Conservation (phyloP, 768 basidiomycete species). For the Macrolepiota albuminosa region DNA sequence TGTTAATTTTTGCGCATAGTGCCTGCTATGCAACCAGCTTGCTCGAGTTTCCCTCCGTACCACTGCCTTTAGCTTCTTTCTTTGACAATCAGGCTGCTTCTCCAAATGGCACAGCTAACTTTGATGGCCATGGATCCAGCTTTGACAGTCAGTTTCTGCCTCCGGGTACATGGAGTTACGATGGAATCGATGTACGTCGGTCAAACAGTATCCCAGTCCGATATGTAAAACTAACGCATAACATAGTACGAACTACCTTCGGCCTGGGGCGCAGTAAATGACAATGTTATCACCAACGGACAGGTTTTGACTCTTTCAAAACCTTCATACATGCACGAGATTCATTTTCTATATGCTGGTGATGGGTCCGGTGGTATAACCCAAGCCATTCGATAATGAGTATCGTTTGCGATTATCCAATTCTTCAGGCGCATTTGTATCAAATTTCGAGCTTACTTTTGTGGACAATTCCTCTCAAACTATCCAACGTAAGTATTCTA, state of each 20-base stretch:
- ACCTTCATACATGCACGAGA: slow-evolving; percentile 36
- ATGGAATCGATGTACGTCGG: slow-evolving; percentile 32
- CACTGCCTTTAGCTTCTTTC: slow-evolving; percentile 24
- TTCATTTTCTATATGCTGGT: slow-evolving; percentile 46
- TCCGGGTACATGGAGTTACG: slow-evolving; percentile 29
- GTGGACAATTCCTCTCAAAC: slow-evolving; percentile 29
- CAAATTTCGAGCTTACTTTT: slow-evolving; percentile 32
- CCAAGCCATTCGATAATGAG: neutral
- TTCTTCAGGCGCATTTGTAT: slow-evolving; percentile 22
- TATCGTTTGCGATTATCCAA: neutral
- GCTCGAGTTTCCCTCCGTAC: slow-evolving; percentile 25
- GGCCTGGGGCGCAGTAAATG: slow-evolving; percentile 33
- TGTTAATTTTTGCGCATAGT: neutral
- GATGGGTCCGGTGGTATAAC: slow-evolving; percentile 21
- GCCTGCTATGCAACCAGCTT: slow-evolving; percentile 1
- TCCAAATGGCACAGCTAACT: slow-evolving; percentile 32
- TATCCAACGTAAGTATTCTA: slow-evolving; percentile 26
- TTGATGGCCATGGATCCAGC: slow-evolving; percentile 34
- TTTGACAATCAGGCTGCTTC: slow-evolving; percentile 43
- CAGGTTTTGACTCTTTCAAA: slow-evolving; percentile 32
- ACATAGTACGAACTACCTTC: slow-evolving; percentile 37
- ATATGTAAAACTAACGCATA: neutral
- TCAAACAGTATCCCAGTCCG: neutral
- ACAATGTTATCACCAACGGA: slow-evolving; percentile 41
- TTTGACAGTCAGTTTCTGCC: slow-evolving; percentile 38